Conservation (phyloP, 2,329 filamentous ascomycete species). For the Penicillium paneum region DNA sequence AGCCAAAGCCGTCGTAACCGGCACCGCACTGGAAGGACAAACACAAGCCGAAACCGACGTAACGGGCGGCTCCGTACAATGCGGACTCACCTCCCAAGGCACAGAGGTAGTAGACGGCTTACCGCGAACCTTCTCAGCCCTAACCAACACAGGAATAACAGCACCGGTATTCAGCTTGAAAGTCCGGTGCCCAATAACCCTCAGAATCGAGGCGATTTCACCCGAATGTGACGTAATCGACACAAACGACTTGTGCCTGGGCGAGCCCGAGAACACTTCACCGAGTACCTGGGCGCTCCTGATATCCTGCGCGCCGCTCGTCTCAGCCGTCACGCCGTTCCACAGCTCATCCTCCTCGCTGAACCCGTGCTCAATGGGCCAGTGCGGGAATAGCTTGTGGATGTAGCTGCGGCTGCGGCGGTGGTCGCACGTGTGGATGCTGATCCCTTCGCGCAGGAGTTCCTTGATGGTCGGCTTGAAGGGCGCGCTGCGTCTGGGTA, state of each 20-base stretch:
- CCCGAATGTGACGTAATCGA: constrained; percentile 58
- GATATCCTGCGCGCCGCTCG: constrained; percentile 46
- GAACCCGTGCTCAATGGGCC: constrained; percentile 53
- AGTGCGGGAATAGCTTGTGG: constrained; percentile 47
- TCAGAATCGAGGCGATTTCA: constrained; percentile 53
- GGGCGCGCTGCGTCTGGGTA: constrained; percentile 40
- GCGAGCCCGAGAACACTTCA: constrained; percentile 45
- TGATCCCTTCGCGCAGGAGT: constrained; percentile 55
- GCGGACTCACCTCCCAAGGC: constrained; percentile 29
- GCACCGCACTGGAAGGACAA: constrained; percentile 29
- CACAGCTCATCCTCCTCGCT: constrained; percentile 54
- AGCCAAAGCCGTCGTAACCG: constrained; percentile 31
- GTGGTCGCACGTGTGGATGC: constrained; percentile 60
- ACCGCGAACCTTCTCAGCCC: constrained; percentile 32
- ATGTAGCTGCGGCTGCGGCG: constrained; percentile 51
- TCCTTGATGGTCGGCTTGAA: constrained; percentile 58
- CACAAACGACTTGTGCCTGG: constrained; percentile 46
- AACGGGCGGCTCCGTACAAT: constrained; percentile 36
- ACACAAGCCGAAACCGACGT: constrained; percentile 30
- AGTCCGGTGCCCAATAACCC: constrained; percentile 42
- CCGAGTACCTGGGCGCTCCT: constrained; percentile 48
- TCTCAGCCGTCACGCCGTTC: constrained; percentile 50
- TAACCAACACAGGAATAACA: constrained; percentile 52
- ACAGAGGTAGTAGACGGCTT: constrained; percentile 14
- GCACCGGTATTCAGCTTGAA: constrained; percentile 50